Conservation (phyloP, 108 stramenopile genomes). For the Pseudonitzschia multiseries region DNA sequence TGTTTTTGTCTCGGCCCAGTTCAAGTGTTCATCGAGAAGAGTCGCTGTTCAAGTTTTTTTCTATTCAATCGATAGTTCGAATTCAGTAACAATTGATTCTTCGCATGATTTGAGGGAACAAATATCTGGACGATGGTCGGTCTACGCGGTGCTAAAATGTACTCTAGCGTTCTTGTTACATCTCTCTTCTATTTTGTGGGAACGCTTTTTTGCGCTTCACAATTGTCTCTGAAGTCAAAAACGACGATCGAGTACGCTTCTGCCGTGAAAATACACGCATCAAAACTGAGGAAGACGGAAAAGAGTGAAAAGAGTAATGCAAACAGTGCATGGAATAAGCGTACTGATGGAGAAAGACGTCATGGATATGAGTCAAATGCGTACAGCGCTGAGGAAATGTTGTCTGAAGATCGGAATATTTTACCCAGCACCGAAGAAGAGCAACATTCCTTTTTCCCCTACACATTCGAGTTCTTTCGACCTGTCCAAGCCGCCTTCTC, state of each 20-base stretch:
- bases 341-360: neutral
- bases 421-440: neutral
- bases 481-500: conserved; percentile 2
- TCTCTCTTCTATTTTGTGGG: neutral
- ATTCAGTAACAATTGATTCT: neutral
- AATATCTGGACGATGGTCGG: neutral
- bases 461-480: conserved; percentile 3
- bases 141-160: neutral
- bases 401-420: neutral
- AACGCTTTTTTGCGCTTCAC: neutral
- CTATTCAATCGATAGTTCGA: too few species aligned
- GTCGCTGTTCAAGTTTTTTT: too few species aligned
- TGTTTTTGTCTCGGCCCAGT: too few species aligned
- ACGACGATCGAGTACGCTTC: neutral
- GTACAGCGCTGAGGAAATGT: neutral
- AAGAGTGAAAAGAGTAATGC: neutral
- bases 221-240: neutral
- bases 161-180: neutral
- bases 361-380: neutral
- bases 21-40: too few species aligned
- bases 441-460: neutral
- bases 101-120: neutral
- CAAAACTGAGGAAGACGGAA: neutral
- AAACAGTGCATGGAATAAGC: neutral
- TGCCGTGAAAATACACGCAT: conserved; percentile 12